These are phyloP conservation scores for Bonnemaisonia californica DNA, from an alignment of 31 red algal species.

Conservation along the genomic window DNA sequence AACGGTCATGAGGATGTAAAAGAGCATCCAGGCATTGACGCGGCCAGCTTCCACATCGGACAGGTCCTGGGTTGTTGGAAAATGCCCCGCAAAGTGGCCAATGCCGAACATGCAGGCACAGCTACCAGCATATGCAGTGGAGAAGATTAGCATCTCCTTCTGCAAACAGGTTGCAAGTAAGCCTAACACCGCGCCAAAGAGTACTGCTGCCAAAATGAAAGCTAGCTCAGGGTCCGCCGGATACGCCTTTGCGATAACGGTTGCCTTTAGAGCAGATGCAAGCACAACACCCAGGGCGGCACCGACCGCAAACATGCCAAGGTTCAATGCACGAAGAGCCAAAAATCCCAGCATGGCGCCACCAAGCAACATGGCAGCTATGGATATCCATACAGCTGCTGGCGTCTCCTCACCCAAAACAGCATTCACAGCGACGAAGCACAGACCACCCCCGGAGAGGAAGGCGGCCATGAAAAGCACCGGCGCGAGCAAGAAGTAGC, in stretches of 20 bases:
- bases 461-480: constrained; percentile 69
- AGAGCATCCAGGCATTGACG: constrained; percentile 52
- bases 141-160: constrained; percentile 77
- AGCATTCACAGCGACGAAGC: constrained; percentile 51
- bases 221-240: constrained; percentile 34
- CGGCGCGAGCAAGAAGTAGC: constrained; percentile 60
- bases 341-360: constrained; percentile 73
- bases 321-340: constrained; percentile 37
- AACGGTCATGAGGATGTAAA: constrained; percentile 45
- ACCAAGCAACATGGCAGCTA: constrained; percentile 68
- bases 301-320: constrained; percentile 75
- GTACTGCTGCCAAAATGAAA: constrained; percentile 28
- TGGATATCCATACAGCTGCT: constrained; percentile 49
- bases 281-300: constrained; percentile 55
- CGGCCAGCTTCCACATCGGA: constrained; percentile 35
- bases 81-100: constrained; percentile 73
- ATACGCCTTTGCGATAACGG: constrained; percentile 28
- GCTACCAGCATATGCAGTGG: constrained; percentile 63
- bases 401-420: constrained; percentile 40
- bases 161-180: constrained; percentile 50
- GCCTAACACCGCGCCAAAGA: constrained; percentile 46
- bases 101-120: constrained; percentile 52
- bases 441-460: constrained; percentile 55
- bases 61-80: constrained; percentile 56
- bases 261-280: constrained; percentile 42